Conservation (phyloP, 2,329 filamentous ascomycete species). For the Magnaporthales sp. region DNA sequence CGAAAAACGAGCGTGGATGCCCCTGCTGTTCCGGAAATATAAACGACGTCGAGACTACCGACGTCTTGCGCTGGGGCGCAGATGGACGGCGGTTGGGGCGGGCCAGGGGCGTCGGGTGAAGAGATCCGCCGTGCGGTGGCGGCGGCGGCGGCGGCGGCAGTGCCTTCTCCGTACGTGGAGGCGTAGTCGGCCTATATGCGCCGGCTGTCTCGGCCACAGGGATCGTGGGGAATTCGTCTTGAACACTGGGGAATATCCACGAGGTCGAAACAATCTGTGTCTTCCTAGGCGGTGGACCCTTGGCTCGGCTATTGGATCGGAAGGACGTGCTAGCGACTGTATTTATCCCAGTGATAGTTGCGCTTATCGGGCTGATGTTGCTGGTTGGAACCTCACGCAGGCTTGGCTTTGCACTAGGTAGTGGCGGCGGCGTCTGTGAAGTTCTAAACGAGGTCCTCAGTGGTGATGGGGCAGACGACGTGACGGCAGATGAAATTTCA, state of each 20-base stretch:
- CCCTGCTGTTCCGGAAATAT: background rate
- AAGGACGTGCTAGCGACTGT: background rate
- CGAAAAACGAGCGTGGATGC: background rate
- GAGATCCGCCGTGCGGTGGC: background rate
- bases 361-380: background rate
- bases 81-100: background rate
- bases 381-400: background rate
- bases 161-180: background rate
- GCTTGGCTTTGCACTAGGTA: background rate
- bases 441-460: background rate
- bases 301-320: background rate
- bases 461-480: conserved; percentile 2
- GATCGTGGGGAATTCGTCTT: background rate
- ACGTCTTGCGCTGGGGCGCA: background rate
- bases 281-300: background rate
- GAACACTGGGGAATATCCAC: background rate
- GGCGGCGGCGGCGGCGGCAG: background rate
- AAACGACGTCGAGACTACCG: background rate
- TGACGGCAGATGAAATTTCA: background rate
- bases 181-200: background rate
- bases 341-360: background rate
- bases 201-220: background rate
- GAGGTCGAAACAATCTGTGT: background rate
- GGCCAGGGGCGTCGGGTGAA: background rate
- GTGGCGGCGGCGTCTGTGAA: background rate